phyloP scores from a whole-genome alignment of 805 yeast species.

The Ogataea trehaloabstinens region DNA sequence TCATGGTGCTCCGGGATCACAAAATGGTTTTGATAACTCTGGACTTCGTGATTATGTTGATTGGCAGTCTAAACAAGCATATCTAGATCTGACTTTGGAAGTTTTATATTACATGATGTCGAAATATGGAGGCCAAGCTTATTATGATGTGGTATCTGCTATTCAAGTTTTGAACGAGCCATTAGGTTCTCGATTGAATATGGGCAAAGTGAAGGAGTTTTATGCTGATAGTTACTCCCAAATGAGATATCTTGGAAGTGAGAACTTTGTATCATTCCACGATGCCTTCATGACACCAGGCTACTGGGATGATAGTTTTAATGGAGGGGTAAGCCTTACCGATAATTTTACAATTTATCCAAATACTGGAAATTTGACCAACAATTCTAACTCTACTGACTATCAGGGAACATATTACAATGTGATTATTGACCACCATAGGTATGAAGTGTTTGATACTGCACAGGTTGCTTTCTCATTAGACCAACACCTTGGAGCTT shows the following conservation, averaged over 20 bases:
- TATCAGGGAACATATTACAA: constrained; percentile 46
- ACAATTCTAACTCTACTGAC: constrained; percentile 5
- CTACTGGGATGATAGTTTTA: constrained; percentile 52
- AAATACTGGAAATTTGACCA: constrained; percentile 9
- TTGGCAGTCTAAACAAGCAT: constrained; percentile 40
- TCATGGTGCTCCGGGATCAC: constrained; percentile 83
- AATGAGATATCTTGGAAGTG: constrained; percentile 37
- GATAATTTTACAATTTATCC: constrained; percentile 9
- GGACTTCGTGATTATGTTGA: constrained; percentile 56
- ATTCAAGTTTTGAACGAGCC: constrained; percentile 76
- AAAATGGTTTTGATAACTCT: constrained; percentile 82
- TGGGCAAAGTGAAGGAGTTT: constrained; percentile 40
- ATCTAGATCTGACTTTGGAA: constrained; percentile 47
- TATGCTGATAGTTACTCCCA: constrained; percentile 41
- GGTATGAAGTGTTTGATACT: constrained; percentile 82
- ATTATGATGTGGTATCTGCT: constrained; percentile 61
- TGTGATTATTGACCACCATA: constrained; percentile 84
- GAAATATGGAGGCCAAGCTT: constrained; percentile 49
- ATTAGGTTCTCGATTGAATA: constrained; percentile 49
- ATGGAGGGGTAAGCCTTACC: constrained; percentile 12
- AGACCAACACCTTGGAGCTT: constrained; percentile 58
- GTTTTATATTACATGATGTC: constrained; percentile 49
- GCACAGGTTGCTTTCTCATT: constrained; percentile 54
- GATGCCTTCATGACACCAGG: constrained; percentile 62
- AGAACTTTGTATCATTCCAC: constrained; percentile 53